phyloP scores from a whole-genome alignment of 805 yeast genomes.

The Starmerella etchellsii region DNA sequence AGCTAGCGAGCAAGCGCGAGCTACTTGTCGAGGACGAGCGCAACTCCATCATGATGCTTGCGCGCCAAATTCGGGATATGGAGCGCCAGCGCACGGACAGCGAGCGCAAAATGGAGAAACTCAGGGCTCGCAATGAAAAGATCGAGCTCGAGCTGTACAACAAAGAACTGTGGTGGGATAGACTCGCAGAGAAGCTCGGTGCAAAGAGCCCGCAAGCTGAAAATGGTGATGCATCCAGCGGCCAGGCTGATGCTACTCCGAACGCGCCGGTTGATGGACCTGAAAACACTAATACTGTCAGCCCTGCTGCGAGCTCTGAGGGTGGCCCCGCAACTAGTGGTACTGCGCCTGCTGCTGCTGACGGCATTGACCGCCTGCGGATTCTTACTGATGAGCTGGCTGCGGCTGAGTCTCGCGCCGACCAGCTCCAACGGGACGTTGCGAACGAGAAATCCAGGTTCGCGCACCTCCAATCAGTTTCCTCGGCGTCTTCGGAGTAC shows the following conservation, averaged over 20 bases:
- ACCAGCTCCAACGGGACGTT: not conserved
- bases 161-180: constrained; percentile 10
- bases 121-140: constrained; percentile 16
- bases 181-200: constrained; percentile 30
- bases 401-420: not conserved
- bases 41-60: constrained; percentile 35
- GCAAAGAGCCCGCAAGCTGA: constrained; percentile 34
- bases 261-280: too few relatives aligned
- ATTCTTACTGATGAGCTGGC: constrained; percentile 5
- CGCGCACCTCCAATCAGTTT: constrained; percentile 23
- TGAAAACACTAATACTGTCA: too few relatives aligned
- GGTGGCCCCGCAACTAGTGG: too few relatives aligned
- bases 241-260: too few relatives aligned
- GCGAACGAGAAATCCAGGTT: constrained; percentile 18
- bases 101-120: constrained; percentile 22
- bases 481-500: constrained; percentile 23
- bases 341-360: too few relatives aligned
- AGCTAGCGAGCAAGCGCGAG: constrained; percentile 31
- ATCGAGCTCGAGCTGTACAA: constrained; percentile 19
- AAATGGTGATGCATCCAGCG: too few relatives aligned
- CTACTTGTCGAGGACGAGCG: constrained; percentile 34
- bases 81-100: constrained; percentile 18
- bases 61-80: constrained; percentile 34
- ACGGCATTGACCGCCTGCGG: too few relatives aligned
- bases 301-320: too few relatives aligned